These are phyloP conservation scores for Voacanga thouarsii DNA, from an alignment of 257 asterid species.

Conservation along the genomic window DNA sequence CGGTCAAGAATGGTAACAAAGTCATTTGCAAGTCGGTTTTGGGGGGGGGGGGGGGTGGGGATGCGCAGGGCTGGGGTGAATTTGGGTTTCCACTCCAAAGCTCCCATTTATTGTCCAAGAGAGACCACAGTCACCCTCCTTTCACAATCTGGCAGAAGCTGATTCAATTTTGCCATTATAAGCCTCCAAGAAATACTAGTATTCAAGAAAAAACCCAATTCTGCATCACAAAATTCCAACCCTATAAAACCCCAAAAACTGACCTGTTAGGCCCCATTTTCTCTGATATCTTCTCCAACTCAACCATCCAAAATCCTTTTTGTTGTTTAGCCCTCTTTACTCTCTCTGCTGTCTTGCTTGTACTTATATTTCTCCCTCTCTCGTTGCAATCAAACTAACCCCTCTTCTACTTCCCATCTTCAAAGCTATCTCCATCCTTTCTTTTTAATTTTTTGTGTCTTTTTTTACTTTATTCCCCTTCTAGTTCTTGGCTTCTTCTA, in stretches of 20 bases:
- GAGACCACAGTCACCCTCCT: neutral
- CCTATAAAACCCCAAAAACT: constrained; percentile 7
- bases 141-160: constrained; percentile 1
- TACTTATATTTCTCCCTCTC: neutral
- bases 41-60: too few relatives aligned
- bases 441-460: neutral
- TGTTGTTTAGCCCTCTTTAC: constrained; percentile 22
- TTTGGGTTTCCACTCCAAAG: neutral
- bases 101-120: neutral
- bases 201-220: neutral
- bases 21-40: constrained; percentile 3
- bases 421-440: neutral
- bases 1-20: neutral
- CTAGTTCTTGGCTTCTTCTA: too few relatives aligned
- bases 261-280: constrained; percentile 21
- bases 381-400: neutral
- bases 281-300: constrained; percentile 17
- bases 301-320: constrained; percentile 29
- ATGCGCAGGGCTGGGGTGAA: neutral
- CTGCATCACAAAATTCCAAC: constrained; percentile 22
- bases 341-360: constrained; percentile 12
- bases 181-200: neutral
- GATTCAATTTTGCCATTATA: constrained; percentile 12
- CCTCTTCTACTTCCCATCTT: neutral
- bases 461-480: neutral